These are phyloP conservation scores for Endothia cerciana DNA, from an alignment of 2,329 filamentous ascomycete species.

Conservation along the genomic window DNA sequence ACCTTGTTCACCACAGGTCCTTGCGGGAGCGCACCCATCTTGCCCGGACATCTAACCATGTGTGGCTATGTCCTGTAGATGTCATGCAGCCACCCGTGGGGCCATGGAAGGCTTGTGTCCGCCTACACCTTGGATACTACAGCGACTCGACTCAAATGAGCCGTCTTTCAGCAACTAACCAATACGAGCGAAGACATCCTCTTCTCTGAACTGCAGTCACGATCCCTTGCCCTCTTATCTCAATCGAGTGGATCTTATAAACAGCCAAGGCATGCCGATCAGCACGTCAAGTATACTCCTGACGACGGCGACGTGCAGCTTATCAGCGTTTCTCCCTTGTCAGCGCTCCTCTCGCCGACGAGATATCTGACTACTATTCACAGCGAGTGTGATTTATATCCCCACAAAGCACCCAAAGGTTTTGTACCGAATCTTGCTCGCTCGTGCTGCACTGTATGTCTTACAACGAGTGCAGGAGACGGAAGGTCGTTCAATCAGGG, in stretches of 20 bases:
- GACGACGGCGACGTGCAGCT: background rate
- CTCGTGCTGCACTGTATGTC: too few relatives aligned
- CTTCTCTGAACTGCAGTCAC: background rate
- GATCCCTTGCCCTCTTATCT: background rate
- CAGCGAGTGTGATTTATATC: background rate
- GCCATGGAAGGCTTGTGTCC: background rate
- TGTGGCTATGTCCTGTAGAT: background rate
- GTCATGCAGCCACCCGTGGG: background rate
- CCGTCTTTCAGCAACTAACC: too few relatives aligned
- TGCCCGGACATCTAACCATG: background rate
- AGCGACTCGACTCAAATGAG: too few relatives aligned
- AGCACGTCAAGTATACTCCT: background rate
- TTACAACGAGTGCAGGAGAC: background rate
- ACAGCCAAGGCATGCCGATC: too few relatives aligned
- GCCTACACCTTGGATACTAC: too few relatives aligned
- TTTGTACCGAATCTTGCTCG: background rate
- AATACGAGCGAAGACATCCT: background rate
- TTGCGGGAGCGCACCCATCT: background rate
- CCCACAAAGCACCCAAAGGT: background rate
- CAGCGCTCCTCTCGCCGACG: too few relatives aligned
- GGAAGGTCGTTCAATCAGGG: background rate
- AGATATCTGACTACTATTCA: background rate
- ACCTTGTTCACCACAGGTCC: background rate
- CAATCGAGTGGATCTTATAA: background rate
- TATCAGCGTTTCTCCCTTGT: background rate